Percentiles rank a stretch among this genome's conserved stretches.
These are phyloP conservation scores for Petunia secreta DNA, from an alignment of 257 asterid species.

Conservation along the genomic window DNA sequence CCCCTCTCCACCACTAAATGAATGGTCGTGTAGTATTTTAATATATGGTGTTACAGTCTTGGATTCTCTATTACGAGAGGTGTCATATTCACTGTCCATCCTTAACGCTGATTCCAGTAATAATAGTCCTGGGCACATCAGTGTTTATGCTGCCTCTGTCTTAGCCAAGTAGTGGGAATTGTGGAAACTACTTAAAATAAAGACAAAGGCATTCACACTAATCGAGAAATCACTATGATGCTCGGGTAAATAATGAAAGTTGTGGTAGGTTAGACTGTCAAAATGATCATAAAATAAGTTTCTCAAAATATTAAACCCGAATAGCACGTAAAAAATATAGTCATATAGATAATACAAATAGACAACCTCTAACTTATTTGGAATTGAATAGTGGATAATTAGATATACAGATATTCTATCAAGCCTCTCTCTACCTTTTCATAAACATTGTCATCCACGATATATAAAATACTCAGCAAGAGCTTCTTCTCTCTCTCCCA, in stretches of 20 bases:
- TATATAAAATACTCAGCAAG: no score
- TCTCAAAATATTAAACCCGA: neutral
- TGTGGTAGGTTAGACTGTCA: neutral
- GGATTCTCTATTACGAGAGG: neutral
- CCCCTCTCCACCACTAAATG: neutral
- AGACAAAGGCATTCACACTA: neutral
- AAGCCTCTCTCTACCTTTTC: neutral
- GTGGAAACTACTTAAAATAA: neutral
- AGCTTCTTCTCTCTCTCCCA: no score
- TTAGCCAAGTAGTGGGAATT: conserved; percentile 17
- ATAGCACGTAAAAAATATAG: neutral
- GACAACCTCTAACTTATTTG: neutral
- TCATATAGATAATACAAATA: neutral
- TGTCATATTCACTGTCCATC: neutral
- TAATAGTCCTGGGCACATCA: conserved; percentile 1
- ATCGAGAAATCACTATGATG: conserved; percentile 16
- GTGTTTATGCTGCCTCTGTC: conserved; percentile 1
- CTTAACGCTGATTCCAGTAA: neutral
- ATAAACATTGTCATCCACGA: no score
- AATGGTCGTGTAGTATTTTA: neutral
- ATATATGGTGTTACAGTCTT: neutral
- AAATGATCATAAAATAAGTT: neutral
- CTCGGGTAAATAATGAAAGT: neutral
- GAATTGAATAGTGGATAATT: neutral
- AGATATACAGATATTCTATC: no score